These are phyloP conservation scores for Podospora comata DNA, from an alignment of 495 filamentous ascomycete genomes.

Conservation along the genomic window DNA sequence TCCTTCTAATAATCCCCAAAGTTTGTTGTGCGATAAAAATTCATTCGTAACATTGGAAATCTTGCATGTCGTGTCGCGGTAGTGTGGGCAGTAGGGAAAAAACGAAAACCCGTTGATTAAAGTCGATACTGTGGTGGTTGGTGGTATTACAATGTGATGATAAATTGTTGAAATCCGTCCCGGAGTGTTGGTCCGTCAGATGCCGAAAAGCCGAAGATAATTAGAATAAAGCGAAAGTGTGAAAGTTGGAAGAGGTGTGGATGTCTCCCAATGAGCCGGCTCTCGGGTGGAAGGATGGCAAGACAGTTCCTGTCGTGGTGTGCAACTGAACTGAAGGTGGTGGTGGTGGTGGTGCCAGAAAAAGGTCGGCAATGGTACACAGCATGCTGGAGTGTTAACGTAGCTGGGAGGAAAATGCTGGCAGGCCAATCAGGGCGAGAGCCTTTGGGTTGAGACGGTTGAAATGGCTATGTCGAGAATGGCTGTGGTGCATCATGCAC, in stretches of 20 bases:
- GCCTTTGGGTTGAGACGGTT: constrained; percentile 7
- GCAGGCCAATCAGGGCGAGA: constrained; percentile 17
- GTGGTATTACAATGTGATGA: constrained; percentile 29
- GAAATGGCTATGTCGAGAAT: constrained; percentile 20
- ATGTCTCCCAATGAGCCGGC: constrained; percentile 26
- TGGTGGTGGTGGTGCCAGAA: constrained; percentile 14
- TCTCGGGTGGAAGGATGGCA: constrained; percentile 15
- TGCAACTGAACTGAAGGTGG: constrained; percentile 18
- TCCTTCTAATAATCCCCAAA: constrained; percentile 22
- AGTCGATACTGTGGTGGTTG: constrained; percentile 24
- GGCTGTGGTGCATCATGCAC: constrained; percentile 21
- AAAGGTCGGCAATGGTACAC: constrained; percentile 11
- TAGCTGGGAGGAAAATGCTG: background rate
- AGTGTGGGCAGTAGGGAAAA: constrained; percentile 17
- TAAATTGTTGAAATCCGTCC: constrained; percentile 3
- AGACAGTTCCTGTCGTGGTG: background rate
- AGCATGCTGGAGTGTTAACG: constrained; percentile 14
- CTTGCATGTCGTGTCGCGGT: constrained; percentile 19
- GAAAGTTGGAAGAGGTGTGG: constrained; percentile 2
- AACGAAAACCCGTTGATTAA: constrained; percentile 28
- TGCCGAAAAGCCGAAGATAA: constrained; percentile 12
- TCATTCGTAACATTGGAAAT: constrained; percentile 21
- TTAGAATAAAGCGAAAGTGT: constrained; percentile 16
- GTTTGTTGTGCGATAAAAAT: constrained; percentile 11
- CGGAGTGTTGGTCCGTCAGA: constrained; percentile 12